A percentile compares a stretch with the other conserved stretches of the same genome.
Conservation (phyloP, 140 eudicot genomes). For the Ambrosia hybrid region DNA sequence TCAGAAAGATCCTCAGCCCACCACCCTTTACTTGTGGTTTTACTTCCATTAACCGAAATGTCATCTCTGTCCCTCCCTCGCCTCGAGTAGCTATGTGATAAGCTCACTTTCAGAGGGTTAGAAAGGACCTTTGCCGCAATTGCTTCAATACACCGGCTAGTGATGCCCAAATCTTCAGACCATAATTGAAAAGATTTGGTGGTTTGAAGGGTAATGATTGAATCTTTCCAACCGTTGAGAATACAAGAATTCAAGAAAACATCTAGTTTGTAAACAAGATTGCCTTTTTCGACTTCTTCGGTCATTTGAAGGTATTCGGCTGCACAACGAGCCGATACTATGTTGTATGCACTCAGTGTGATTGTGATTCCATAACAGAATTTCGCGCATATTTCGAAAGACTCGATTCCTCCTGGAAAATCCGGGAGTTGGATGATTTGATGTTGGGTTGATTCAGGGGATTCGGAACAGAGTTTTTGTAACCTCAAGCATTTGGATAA, state of each 20-base stretch:
- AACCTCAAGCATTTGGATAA: slow-evolving; percentile 73
- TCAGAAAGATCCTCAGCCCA: slow-evolving; percentile 95
- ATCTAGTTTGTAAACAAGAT: slow-evolving; percentile 74
- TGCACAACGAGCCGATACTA: slow-evolving; percentile 76
- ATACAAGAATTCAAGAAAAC: slow-evolving; percentile 77
- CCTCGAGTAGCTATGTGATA: slow-evolving; percentile 67
- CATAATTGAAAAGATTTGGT: slow-evolving; percentile 58
- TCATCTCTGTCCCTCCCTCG: slow-evolving; percentile 51
- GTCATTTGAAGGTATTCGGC: slow-evolving; percentile 92
- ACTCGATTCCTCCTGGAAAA: slow-evolving; percentile 86
- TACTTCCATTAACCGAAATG: slow-evolving; percentile 32
- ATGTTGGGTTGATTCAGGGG: slow-evolving; percentile 58
- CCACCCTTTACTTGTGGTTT: slow-evolving; percentile 55
- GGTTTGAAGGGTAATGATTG: slow-evolving; percentile 65
- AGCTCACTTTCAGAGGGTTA: slow-evolving; percentile 61
- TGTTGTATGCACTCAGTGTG: slow-evolving; percentile 87
- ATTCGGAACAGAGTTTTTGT: slow-evolving; percentile 72
- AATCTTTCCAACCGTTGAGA: slow-evolving; percentile 87
- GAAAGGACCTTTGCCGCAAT: slow-evolving; percentile 60
- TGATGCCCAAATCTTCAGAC: slow-evolving; percentile 84
- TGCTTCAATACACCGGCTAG: slow-evolving; percentile 77
- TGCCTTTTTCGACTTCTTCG: slow-evolving; percentile 90
- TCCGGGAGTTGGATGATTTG: slow-evolving; percentile 86
- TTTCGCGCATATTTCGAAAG: slow-evolving; percentile 83
- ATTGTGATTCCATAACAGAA: slow-evolving; percentile 87